Evolutionary conservation across 2,329 filamentous ascomycete species (phyloP), one percentile per base, ranked within the genome.

Genomic region (Madurella fahalii): DNA sequence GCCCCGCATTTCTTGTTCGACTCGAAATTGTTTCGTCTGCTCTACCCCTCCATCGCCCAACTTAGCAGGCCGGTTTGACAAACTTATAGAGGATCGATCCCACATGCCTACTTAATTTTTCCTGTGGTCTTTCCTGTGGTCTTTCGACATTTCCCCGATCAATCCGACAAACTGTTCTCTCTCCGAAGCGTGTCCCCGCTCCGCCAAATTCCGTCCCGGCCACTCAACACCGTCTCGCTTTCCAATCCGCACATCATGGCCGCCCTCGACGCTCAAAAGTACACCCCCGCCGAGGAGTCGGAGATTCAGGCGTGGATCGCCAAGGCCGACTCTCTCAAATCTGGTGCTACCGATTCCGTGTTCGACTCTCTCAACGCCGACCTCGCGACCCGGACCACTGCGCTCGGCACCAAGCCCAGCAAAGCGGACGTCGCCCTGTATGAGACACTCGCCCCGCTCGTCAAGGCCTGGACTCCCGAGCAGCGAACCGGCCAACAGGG

Each of bases 251-350:
- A 72, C 70, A 82, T 79, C 68, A 88, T 93, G 80, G 76, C 82
- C 50, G 74, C 80, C 66, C 84, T 90, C 74, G 77, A 82, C 61
- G 74, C 80, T 60, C 80, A 82, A 68, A 84, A 82, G 65, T 95
- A 94, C 77, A 84, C 83, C 59, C 78, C 86, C 65, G 81, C 84
- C 61, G 92, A 97, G 75, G 85, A 92, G 74, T 82, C 87, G 16
- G 90, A 96, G 75, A 87, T 96, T 71, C 84, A 87, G 73, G 87
- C 94, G 77, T 96, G 92, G 92, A 80, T 93, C 68, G 85, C 84
- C 67, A 89, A 88, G 44, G 84, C 89, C 41, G 81, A 85, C 58
- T 84, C 87, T 62, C 81, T 95, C 67, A 82, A 82, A 67, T 72
- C 77, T 34, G 76, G 81, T 56, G 78, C 84, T 65, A 82, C 87